These are phyloP conservation scores for Verticillium dahliae DNA, from an alignment of 2,329 filamentous ascomycete species.

Conservation along the genomic window DNA sequence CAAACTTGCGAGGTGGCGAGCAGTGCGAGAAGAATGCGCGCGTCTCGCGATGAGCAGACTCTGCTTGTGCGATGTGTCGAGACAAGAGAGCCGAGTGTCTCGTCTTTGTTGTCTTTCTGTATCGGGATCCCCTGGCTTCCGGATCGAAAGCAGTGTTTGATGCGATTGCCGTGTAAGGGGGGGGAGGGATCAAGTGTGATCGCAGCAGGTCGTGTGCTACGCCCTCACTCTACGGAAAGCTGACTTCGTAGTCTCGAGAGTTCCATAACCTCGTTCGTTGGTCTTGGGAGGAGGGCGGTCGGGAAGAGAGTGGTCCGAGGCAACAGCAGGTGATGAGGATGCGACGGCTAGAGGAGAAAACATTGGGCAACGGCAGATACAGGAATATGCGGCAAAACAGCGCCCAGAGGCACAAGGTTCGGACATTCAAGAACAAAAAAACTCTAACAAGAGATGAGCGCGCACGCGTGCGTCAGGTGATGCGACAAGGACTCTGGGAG, in stretches of 20 bases:
- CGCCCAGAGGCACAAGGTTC: not conserved
- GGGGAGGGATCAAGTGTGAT: not conserved
- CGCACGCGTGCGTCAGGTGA: slow-evolving; percentile 1
- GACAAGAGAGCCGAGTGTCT: not conserved
- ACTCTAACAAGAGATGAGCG: not conserved
- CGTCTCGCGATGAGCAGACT: not conserved
- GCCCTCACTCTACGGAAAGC: slow-evolving; percentile 1
- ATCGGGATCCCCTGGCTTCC: not conserved
- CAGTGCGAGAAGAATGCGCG: not conserved
- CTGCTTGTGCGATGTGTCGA: not conserved
- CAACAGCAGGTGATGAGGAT: slow-evolving; percentile 1
- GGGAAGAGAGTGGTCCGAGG: not conserved
- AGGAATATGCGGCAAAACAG: slow-evolving; percentile 10
- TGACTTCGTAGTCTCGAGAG: not conserved
- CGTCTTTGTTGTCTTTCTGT: not conserved
- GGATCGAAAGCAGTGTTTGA: not conserved
- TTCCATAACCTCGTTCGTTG: slow-evolving; percentile 2
- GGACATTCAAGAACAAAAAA: not conserved
- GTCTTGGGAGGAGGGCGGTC: not conserved
- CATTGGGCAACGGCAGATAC: slow-evolving; percentile 7
- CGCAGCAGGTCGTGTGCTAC: not conserved
- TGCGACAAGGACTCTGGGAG: not conserved
- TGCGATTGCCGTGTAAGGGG: not conserved
- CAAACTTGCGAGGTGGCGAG: not conserved
- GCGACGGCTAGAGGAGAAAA: slow-evolving; percentile 6